These are phyloP conservation scores for Brachypodium distachyon DNA, from an alignment of 202 grass and related monocot genomes.

Conservation along the genomic window DNA sequence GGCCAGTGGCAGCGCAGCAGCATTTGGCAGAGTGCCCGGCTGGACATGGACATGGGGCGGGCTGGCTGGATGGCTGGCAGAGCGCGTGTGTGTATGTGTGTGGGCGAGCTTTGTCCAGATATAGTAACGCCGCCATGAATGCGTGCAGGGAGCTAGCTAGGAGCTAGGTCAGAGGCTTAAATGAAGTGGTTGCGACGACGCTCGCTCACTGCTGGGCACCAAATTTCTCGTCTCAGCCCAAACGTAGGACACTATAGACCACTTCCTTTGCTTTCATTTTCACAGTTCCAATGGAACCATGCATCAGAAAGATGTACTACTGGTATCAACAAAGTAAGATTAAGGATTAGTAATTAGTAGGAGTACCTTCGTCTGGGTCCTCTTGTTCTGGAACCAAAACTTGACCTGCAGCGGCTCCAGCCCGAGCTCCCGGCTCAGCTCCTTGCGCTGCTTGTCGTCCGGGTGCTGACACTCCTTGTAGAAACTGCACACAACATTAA, in stretches of 20 bases:
- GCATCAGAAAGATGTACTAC: no score
- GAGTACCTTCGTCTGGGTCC: conserved; percentile 98
- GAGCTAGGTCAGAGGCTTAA: conserved; percentile 49
- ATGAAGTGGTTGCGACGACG: conserved; percentile 29
- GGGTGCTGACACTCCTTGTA: conserved; percentile 96
- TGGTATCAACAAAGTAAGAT: no score
- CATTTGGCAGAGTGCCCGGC: conserved; percentile 39
- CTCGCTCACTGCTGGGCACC: not conserved
- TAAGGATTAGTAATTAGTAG: no score
- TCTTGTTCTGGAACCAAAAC: conserved; percentile 99
- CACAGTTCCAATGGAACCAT: not conserved
- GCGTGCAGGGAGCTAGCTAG: conserved; percentile 26
- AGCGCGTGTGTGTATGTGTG: not conserved
- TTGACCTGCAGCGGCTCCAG: conserved; percentile 95
- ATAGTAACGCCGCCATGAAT: conserved; percentile 63
- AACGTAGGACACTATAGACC: no score
- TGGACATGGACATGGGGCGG: conserved; percentile 24
- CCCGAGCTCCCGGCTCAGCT: conserved; percentile 84
- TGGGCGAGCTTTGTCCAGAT: conserved; percentile 43
- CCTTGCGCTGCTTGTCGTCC: conserved; percentile 96
- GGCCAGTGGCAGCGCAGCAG: not conserved
- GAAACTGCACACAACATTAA: conserved; percentile 41
- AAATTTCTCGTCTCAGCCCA: not conserved
- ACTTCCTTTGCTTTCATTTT: no score
- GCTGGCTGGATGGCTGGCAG: not conserved